Evolutionary conservation across 2,329 filamentous ascomycete species (phyloP).

Genomic region (Xylaria multiplex): DNA sequence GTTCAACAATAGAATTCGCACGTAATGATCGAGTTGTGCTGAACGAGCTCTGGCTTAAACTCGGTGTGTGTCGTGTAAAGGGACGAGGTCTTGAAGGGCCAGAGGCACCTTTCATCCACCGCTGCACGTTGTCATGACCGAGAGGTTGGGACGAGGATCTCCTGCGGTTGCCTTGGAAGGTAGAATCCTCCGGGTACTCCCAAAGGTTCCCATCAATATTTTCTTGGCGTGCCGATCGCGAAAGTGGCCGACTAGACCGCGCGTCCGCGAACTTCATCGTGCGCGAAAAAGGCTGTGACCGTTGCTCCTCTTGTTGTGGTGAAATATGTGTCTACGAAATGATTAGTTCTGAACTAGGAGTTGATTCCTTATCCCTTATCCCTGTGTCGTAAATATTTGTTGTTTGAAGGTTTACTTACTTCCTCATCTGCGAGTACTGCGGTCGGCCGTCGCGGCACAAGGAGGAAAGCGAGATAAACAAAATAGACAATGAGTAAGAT

Average conservation of each 20-base stretch:
- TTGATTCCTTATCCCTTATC: not conserved
- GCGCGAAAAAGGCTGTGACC: constrained; percentile 14
- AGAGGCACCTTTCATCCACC: constrained; percentile 18
- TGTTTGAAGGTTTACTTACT: not conserved
- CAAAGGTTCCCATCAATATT: constrained; percentile 4
- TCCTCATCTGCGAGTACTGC: constrained; percentile 11
- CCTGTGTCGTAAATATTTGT: not conserved
- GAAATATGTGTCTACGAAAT: not conserved
- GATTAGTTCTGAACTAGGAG: constrained; percentile 2
- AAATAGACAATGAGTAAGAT: constrained; percentile 32
- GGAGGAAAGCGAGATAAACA: constrained; percentile 28
- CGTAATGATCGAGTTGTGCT: constrained; percentile 21
- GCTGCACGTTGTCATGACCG: constrained; percentile 24
- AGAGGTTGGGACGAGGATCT: constrained; percentile 14
- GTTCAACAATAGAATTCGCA: constrained; percentile 25
- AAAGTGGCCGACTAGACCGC: not conserved
- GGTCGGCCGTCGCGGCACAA: constrained; percentile 19
- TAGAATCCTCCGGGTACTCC: constrained; percentile 13
- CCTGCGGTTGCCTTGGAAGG: not conserved
- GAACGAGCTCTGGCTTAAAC: constrained; percentile 27
- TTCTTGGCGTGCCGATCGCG: constrained; percentile 7
- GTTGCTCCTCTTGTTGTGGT: constrained; percentile 11
- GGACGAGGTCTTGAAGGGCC: constrained; percentile 13
- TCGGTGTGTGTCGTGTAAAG: constrained; percentile 17
- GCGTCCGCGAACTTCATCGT: constrained; percentile 22